Conservation (phyloP, 1,284 basidiomycete species). For the Tilletia caries region DNA sequence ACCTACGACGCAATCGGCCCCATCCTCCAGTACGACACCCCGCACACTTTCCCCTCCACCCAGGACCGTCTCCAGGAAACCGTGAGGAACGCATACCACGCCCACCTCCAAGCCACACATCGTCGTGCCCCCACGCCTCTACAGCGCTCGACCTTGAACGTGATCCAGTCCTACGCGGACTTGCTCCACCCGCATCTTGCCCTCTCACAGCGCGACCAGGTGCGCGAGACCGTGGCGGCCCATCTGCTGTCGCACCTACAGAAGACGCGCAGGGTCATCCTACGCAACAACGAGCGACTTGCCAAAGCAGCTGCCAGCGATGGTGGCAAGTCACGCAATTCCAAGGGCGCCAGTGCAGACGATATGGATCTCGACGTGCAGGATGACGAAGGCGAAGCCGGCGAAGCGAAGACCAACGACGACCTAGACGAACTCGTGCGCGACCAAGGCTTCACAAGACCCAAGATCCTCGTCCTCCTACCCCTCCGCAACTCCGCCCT, state of each 20-base stretch:
- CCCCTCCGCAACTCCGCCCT: conserved; percentile 88
- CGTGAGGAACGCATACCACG: conserved; percentile 6
- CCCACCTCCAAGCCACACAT: conserved; percentile 21
- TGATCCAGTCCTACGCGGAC: conserved; percentile 39
- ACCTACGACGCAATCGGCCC: neutral
- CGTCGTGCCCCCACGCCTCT: conserved; percentile 13
- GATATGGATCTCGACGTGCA: conserved; percentile 48
- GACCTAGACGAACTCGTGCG: conserved; percentile 52
- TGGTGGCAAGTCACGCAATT: neutral
- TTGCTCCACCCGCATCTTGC: conserved; percentile 35
- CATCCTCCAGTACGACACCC: neutral
- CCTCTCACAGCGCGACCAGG: conserved; percentile 24
- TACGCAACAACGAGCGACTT: conserved; percentile 90
- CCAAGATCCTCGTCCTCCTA: conserved; percentile 83
- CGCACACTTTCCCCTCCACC: neutral
- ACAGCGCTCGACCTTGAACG: conserved; percentile 30
- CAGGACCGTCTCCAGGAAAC: conserved; percentile 7
- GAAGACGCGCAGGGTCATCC: conserved; percentile 84
- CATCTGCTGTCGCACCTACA: conserved; percentile 46
- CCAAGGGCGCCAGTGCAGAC: conserved; percentile 44
- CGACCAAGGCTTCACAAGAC: conserved; percentile 96
- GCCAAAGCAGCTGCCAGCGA: conserved; percentile 44
- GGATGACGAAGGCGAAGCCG: conserved; percentile 12
- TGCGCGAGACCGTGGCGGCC: conserved; percentile 32
- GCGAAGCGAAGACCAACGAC: too few species aligned